Base-by-base conservation (phyloP, 2,329 filamentous ascomycete genomes). In the Penicillium fuscoglaucum region DNA sequence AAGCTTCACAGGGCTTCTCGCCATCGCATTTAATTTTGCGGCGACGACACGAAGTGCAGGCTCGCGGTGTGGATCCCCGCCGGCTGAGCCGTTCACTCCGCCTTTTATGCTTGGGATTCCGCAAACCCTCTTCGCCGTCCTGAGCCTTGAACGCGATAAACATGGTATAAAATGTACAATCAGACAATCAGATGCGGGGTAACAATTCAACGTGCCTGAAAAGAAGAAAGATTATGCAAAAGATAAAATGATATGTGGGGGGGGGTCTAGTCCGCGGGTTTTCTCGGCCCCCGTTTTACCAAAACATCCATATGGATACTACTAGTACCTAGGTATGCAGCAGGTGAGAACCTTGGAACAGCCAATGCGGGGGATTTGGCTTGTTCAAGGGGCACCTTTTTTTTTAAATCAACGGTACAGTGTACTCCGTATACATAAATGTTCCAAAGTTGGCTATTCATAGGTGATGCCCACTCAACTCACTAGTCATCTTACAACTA, bases 11-110 rank as follows among this genome's bases (percentile, higher is more conserved):
- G 5, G 90, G 90, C 69, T 90, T 87, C 62, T 87, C 83, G 59
- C 90, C 90, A 76, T 91, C 89, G 70, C 90, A 93, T 61, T 89
- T 86, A 46, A 92, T 92, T 75, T 92, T 93, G 60, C 90, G 83
- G 61, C 88, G 82, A 71, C 91, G 87, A 76, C 90, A 91, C 67
- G 89, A 87, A 48, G 87, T 85, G 71, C 88, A 91, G 29, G 88
- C 88, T 31, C 68, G 67, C 6, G 52, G 51, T 19, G 50, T 52
- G n/a, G 52, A 52, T 3, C 55, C 58, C 12, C 61, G 52, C 2
- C 55, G 55, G 2, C 52, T 48, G 33, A 55, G 43, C n/a, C 52
- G 48, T 48, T 56, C 48, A 33, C 47, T 49, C 26, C 31, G 48
- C n/a, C 45, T 56, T 21, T 56, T 44, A 21, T 46, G 52, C 13